Evolutionary conservation across 2,329 filamentous ascomycete genomes (phyloP), one percentile per base, ranked within the genome.

Genomic region (Epichloe sibirici): DNA sequence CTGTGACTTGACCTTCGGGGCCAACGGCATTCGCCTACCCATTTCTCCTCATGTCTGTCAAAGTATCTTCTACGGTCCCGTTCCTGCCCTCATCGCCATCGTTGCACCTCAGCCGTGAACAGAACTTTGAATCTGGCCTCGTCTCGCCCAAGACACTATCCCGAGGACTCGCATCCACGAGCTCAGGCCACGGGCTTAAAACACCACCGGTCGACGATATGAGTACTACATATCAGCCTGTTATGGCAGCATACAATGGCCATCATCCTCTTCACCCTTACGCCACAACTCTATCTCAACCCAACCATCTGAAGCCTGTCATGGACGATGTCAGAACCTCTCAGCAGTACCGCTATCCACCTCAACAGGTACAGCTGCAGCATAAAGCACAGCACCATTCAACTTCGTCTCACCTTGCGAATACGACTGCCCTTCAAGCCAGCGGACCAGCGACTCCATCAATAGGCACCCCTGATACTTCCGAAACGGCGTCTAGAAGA

Each of bases 161-260:
- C 43, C 54, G 59, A 49, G 52, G 51, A 51, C 43, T 60, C 55
- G 52, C 57, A 51, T 52, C 57, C 48, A 49, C 51, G 39, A 53
- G 50, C 42, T 51, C 56, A 50, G 63, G 59, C 53, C 62, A 63
- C 62, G 74, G 76, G 55, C 70, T 78, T 59, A 69, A 66, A 61
- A 77, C 75, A 54, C 76, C 76, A 49, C 76, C 75, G 42, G 63
- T 68, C 57, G 75, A 78, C 67, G 69, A 71, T 55, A 74, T 80
- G 77, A 75, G 71, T 58, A 68, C 74, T 56, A 67, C 73, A n/a
- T 79, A 78, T 58, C 74, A 76, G 49, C 67, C 71, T 12, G 65
- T 71, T 51, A 67, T 74, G 59, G 68, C 71, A 54, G 69, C 70
- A 50, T 78, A 76, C 63, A 71, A 74, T 42, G 67, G 62, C 57